These are phyloP conservation scores for Monilinia vaccinii-corymbosi DNA, from an alignment of 2,329 filamentous ascomycete species.

Conservation along the genomic window DNA sequence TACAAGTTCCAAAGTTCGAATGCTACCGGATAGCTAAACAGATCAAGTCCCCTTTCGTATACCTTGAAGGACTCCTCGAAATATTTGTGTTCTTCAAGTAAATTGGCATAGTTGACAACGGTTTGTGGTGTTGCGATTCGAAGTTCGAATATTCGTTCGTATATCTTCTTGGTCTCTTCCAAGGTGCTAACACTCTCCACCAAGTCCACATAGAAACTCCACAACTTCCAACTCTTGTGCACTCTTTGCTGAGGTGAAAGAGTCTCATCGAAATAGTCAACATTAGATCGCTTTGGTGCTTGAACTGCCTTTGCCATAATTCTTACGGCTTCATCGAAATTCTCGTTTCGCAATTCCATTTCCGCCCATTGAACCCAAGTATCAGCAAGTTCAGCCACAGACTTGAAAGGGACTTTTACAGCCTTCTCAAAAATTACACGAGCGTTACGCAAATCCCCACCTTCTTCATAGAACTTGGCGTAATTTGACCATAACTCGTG, in stretches of 20 bases:
- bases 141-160: conserved; percentile 96
- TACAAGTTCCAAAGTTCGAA: conserved; percentile 99
- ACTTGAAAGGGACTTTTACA: conserved; percentile 95
- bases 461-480: conserved; percentile 91
- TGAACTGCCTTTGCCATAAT: conserved; percentile 98
- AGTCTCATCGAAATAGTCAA: conserved; percentile 98
- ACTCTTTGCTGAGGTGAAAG: conserved; percentile 91
- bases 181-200: conserved; percentile 89
- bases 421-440: conserved; percentile 95
- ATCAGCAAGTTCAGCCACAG: conserved; percentile 90
- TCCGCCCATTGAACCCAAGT: conserved; percentile 99
- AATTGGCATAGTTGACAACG: conserved; percentile 94
- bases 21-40: conserved; percentile 97
- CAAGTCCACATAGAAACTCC: conserved; percentile 98
- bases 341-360: conserved; percentile 91
- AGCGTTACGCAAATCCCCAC: conserved; percentile 74
- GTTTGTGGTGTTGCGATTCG: conserved; percentile 97
- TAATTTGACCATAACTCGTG: conserved; percentile 96
- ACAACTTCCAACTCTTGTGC: conserved; percentile 98
- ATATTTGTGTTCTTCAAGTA: conserved; percentile 89
- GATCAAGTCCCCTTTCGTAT: conserved; percentile 88
- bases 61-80: conserved; percentile 97
- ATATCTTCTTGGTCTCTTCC: conserved; percentile 87
- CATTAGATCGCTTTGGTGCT: conserved; percentile 91
- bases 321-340: conserved; percentile 87